Conservation (phyloP, 805 yeast genomes). For the Debaryomyces castellii region DNA sequence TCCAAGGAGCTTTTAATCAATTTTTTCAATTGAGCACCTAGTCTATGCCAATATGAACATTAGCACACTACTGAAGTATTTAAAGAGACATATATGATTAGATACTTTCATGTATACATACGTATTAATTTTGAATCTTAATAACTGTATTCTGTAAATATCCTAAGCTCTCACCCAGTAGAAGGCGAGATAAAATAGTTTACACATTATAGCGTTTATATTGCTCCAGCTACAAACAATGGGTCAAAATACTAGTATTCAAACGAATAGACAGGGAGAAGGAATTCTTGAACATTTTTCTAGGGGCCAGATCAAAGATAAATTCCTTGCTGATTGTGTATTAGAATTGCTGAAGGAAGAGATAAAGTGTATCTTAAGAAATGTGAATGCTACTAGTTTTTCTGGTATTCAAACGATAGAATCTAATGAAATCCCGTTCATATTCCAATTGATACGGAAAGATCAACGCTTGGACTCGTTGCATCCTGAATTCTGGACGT, state of each 20-base stretch:
- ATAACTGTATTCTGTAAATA: neutral
- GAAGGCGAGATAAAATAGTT: no score
- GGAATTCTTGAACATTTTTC: constrained; percentile 15
- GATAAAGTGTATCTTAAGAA: constrained; percentile 14
- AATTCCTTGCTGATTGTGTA: constrained; percentile 18
- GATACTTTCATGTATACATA: neutral
- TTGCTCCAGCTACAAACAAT: no score
- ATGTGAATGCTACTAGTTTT: constrained; percentile 12
- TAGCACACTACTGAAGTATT: no score
- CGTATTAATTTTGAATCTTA: neutral
- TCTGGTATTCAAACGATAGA: constrained; percentile 14
- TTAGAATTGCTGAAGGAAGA: constrained; percentile 19
- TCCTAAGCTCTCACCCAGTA: no score
- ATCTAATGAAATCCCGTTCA: constrained; percentile 18
- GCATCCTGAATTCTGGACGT: constrained; percentile 4
- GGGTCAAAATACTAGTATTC: constrained; percentile 19
- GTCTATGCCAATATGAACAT: no score
- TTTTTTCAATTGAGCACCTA: constrained; percentile 17
- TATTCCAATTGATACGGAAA: constrained; percentile 15
- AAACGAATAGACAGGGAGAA: neutral
- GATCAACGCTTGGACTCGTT: constrained; percentile 5
- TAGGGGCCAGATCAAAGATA: constrained; percentile 16
- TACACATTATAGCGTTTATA: no score
- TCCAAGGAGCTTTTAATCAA: constrained; percentile 29
- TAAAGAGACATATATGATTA: neutral